Percentiles rank a stretch among this genome's conserved stretches.
Evolutionary conservation across 345 rosid species (phyloP).

Genomic region (Arabidopsis suecica): DNA sequence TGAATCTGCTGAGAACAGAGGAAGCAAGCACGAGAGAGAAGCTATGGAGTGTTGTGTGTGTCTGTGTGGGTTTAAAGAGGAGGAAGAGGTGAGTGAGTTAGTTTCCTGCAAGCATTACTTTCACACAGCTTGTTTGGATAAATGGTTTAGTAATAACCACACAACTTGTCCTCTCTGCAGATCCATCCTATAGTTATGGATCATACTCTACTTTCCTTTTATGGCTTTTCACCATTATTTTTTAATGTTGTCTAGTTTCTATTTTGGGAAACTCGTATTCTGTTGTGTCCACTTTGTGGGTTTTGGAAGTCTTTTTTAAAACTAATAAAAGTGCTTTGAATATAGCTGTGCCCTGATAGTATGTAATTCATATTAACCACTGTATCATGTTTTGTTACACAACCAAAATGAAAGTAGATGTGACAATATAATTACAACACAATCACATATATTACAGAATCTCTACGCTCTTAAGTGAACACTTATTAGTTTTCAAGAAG

Average conservation of each 20-base stretch:
- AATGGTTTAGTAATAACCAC: constrained; percentile 69
- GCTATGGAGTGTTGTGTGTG: constrained; percentile 65
- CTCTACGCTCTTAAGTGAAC: background rate
- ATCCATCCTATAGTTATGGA: constrained; percentile 43
- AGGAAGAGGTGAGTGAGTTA: constrained; percentile 82
- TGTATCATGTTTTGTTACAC: background rate
- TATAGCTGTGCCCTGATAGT: background rate
- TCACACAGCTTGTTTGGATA: constrained; percentile 72
- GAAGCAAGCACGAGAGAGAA: background rate
- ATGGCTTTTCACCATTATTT: background rate
- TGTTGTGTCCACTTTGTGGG: constrained; percentile 3
- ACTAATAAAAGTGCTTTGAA: background rate
- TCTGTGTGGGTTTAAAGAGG: constrained; percentile 66
- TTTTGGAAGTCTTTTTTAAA: background rate
- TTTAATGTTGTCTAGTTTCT: background rate
- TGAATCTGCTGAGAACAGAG: constrained; percentile 39
- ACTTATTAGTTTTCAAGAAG: background rate
- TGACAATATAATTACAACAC: background rate
- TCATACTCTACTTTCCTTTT: background rate
- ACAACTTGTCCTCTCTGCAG: constrained; percentile 83
- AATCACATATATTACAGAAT: background rate
- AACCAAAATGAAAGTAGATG: background rate
- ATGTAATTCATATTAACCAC: background rate
- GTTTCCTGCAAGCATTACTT: constrained; percentile 81
- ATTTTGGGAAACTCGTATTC: background rate